phyloP scores from a whole-genome alignment of 495 filamentous ascomycete species.

The Melanomma pulvis-pyrius region DNA sequence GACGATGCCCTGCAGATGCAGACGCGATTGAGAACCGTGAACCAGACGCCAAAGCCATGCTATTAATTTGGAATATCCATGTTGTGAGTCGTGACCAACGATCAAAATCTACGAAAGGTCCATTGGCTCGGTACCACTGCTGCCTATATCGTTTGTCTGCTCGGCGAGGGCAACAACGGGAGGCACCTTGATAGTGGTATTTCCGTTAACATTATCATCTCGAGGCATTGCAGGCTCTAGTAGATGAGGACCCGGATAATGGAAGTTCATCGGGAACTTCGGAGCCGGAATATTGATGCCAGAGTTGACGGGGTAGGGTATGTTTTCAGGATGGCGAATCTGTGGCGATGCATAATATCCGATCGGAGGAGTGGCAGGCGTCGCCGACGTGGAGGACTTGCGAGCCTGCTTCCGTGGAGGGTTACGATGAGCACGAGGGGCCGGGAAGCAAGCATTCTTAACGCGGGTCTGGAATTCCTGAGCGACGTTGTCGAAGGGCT shows the following conservation, averaged over 20 bases:
- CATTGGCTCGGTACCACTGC: slow-evolving; percentile 1
- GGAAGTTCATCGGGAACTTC: background rate
- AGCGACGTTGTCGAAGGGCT: slow-evolving; percentile 30
- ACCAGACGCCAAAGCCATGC: slow-evolving; percentile 2
- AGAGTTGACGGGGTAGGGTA: background rate
- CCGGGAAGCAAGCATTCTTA: slow-evolving; percentile 25
- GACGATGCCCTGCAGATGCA: background rate
- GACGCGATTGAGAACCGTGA: background rate
- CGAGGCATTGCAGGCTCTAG: background rate
- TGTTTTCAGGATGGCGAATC: background rate
- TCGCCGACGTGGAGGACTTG: background rate
- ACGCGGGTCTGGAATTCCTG: slow-evolving; percentile 29
- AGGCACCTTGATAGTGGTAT: background rate
- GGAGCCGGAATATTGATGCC: background rate
- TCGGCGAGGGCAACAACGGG: too few relatives aligned
- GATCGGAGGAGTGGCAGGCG: background rate
- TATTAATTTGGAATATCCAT: background rate
- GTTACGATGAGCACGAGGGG: slow-evolving; percentile 2
- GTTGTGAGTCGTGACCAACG: background rate
- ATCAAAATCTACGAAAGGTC: background rate
- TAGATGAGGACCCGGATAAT: background rate
- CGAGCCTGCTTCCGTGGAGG: background rate
- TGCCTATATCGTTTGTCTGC: background rate
- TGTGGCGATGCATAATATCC: slow-evolving; percentile 4
- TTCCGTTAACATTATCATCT: background rate